A percentile compares a stretch with the other conserved stretches of the same genome.
Evolutionary conservation across 805 yeast species (phyloP).

Genomic region (Wickerhamiella bombiphila): DNA sequence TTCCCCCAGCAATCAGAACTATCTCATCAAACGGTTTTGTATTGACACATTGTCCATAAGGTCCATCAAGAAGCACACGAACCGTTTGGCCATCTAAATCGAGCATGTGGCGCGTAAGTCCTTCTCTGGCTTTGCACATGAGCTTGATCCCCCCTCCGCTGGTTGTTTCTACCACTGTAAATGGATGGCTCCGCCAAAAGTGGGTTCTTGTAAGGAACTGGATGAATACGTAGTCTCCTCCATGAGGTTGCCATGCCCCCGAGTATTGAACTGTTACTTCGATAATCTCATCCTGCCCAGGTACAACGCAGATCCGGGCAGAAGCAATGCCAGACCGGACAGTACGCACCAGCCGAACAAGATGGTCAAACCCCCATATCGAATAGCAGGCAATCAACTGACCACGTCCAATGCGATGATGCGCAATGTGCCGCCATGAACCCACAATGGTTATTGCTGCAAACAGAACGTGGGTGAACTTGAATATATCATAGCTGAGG

Average conservation of each 20-base stretch:
- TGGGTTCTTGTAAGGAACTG: slow-evolving; percentile 29
- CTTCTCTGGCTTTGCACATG: neutral
- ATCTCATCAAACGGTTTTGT: slow-evolving; percentile 37
- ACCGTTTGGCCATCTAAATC: neutral
- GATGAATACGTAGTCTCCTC: slow-evolving; percentile 43
- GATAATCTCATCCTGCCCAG: slow-evolving; percentile 15
- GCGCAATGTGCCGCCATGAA: slow-evolving; percentile 38
- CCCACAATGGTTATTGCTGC: slow-evolving; percentile 34
- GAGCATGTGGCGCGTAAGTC: neutral
- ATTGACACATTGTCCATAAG: slow-evolving; percentile 46
- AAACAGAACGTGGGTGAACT: slow-evolving; percentile 38
- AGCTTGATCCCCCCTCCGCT: slow-evolving; percentile 17
- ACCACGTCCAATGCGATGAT: slow-evolving; percentile 26
- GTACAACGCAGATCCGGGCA: slow-evolving; percentile 12
- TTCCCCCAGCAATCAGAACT: slow-evolving; percentile 57
- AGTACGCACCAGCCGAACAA: slow-evolving; percentile 40
- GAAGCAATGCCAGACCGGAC: slow-evolving; percentile 34
- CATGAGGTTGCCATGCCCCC: slow-evolving; percentile 30
- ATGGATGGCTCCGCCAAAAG: slow-evolving; percentile 66
- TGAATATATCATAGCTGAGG: slow-evolving; percentile 40
- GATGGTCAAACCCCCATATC: slow-evolving; percentile 54
- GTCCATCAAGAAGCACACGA: slow-evolving; percentile 40
- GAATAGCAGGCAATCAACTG: slow-evolving; percentile 33
- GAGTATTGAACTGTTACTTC: slow-evolving; percentile 26
- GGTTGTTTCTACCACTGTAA: slow-evolving; percentile 35